Evolutionary conservation across 2,329 filamentous ascomycete genomes (phyloP).

Genomic region (Colletotrichum liriopes): DNA sequence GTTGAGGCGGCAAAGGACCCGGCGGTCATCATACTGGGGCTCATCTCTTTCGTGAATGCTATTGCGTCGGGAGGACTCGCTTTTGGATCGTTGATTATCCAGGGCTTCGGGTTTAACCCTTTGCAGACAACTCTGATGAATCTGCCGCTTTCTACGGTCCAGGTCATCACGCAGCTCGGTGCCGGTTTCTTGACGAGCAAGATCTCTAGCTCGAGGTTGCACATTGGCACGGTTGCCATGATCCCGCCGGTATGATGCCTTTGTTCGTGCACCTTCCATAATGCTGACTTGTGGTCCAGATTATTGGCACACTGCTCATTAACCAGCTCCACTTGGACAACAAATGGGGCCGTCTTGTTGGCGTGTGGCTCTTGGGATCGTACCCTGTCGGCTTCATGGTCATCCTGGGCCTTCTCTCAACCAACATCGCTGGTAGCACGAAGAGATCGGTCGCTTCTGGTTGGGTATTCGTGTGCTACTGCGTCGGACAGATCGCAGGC

Average conservation of each 20-base stretch:
- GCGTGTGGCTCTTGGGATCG: constrained; percentile 36
- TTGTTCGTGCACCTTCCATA: not conserved
- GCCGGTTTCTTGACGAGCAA: constrained; percentile 36
- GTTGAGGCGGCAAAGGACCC: constrained; percentile 46
- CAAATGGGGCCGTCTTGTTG: constrained; percentile 38
- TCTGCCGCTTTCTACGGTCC: constrained; percentile 58
- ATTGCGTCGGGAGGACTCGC: constrained; percentile 34
- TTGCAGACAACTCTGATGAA: constrained; percentile 71
- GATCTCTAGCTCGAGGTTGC: constrained; percentile 25
- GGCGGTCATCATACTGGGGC: constrained; percentile 46
- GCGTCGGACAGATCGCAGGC: constrained; percentile 50
- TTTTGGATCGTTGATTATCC: constrained; percentile 59
- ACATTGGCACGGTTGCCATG: constrained; percentile 33
- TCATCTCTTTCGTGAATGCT: constrained; percentile 37
- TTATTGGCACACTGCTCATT: constrained; percentile 35
- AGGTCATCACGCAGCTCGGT: constrained; percentile 31
- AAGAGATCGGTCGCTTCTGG: constrained; percentile 50
- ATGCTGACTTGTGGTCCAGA: constrained; percentile 10
- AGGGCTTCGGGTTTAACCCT: constrained; percentile 68
- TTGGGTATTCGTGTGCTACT: constrained; percentile 52
- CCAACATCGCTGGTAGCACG: constrained; percentile 51
- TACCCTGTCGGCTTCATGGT: constrained; percentile 42
- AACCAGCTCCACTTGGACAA: constrained; percentile 38
- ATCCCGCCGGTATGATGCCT: constrained; percentile 22
- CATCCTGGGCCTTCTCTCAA: constrained; percentile 43